Evolutionary conservation across 148 eudicot genomes (phyloP).

Genomic region (Heliosperma pusillum): DNA sequence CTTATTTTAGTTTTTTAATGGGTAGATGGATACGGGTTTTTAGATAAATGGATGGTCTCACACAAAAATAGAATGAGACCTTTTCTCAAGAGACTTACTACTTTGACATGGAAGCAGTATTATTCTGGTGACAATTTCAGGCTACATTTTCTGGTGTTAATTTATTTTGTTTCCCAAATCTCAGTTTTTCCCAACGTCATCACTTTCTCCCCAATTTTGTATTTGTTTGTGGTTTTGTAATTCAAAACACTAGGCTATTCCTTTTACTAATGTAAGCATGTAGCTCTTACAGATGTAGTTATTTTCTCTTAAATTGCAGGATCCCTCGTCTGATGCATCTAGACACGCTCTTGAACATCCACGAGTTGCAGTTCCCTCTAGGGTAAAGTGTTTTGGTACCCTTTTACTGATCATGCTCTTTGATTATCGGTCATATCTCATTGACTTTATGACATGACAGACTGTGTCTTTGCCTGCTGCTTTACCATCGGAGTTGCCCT

Average conservation of each 20-base stretch:
- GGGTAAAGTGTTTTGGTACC: conserved; percentile 40
- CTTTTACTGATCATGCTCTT: neutral
- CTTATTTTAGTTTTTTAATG: too few relatives aligned
- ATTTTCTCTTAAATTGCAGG: conserved; percentile 38
- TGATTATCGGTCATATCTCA: neutral
- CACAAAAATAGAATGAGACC: too few relatives aligned
- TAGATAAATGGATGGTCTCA: too few relatives aligned
- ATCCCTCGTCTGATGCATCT: conserved; percentile 45
- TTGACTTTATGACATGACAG: conserved; percentile 34
- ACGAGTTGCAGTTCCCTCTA: conserved; percentile 39
- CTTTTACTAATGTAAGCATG: neutral
- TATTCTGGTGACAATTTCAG: neutral
- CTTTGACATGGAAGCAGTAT: neutral
- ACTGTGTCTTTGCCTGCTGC: conserved; percentile 48
- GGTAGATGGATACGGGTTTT: too few relatives aligned
- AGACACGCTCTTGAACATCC: conserved; percentile 72
- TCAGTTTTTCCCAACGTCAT: neutral
- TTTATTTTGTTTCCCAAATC: neutral
- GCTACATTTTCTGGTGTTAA: neutral
- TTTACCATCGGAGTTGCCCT: conserved; percentile 38
- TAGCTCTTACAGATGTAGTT: neutral
- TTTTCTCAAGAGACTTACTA: too few relatives aligned
- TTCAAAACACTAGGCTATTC: neutral
- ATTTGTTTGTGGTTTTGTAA: neutral
- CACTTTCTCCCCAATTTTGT: neutral